Percentiles rank a stretch among this genome's conserved stretches.
Evolutionary conservation across 768 basidiomycete genomes (phyloP).

Genomic region (Goffeauzyma gilvescens): DNA sequence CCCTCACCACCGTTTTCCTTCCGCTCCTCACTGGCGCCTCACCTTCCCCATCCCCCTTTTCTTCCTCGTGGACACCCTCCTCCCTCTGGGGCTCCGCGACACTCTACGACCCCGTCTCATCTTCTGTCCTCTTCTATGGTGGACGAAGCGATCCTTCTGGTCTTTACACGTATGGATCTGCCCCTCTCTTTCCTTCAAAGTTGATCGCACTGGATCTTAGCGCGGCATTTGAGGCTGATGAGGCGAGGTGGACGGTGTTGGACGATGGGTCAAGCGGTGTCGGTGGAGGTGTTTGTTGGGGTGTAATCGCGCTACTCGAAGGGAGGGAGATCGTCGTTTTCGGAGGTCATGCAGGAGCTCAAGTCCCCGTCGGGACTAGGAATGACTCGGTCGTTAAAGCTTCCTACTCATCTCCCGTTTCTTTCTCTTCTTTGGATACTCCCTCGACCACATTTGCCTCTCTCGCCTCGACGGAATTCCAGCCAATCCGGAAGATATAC

Average conservation of each 20-base stretch:
- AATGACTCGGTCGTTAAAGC: constrained; percentile 59
- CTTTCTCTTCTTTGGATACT: constrained; percentile 14
- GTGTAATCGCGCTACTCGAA: background rate
- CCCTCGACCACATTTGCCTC: constrained; percentile 34
- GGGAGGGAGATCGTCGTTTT: constrained; percentile 41
- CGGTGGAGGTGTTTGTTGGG: background rate
- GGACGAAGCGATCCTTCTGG: constrained; percentile 59
- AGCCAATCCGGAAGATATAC: constrained; percentile 60
- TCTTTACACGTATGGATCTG: constrained; percentile 51
- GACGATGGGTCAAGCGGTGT: background rate
- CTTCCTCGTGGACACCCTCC: too few species aligned
- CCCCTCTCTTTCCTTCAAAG: constrained; percentile 54
- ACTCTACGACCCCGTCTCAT: constrained; percentile 34
- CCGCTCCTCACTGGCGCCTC: too few species aligned
- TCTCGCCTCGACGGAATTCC: constrained; percentile 43
- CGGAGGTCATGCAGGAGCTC: constrained; percentile 53
- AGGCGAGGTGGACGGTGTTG: background rate
- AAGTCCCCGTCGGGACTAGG: constrained; percentile 37
- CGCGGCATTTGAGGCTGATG: background rate
- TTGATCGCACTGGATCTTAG: constrained; percentile 50
- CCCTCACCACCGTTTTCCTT: too few species aligned
- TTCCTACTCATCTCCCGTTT: constrained; percentile 39
- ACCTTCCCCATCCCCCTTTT: too few species aligned
- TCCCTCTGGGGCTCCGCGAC: too few species aligned
- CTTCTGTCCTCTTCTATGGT: constrained; percentile 51